A percentile compares a stretch with the other conserved stretches of the same genome.
Evolutionary conservation across 2,329 filamentous ascomycete species (phyloP).

Genomic region (Teratosphaeria gauchensis): DNA sequence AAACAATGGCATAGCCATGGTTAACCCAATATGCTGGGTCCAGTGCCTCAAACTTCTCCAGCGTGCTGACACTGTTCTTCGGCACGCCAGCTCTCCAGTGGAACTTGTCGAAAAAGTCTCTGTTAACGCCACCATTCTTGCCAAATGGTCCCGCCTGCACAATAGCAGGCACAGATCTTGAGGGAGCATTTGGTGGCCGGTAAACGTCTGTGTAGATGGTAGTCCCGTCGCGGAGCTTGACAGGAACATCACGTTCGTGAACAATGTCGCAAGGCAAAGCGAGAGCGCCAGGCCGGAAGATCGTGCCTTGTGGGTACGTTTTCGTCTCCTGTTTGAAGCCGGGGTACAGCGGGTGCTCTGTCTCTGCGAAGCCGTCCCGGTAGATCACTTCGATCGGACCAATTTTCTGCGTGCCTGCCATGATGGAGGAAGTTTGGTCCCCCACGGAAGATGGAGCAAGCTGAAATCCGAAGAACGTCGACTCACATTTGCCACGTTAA

Average conservation of each 20-base stretch:
- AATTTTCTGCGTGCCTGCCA: not conserved
- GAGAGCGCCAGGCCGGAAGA: not conserved
- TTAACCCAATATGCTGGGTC: conserved; percentile 30
- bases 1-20: conserved; percentile 27
- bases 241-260: not conserved
- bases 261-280: not conserved
- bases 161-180: not conserved
- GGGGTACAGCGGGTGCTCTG: not conserved
- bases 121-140: not conserved
- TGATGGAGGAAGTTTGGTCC: not conserved
- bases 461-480: not conserved
- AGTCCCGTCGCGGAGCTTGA: not conserved
- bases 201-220: not conserved
- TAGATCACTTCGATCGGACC: not conserved
- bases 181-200: not conserved
- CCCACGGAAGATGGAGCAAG: not conserved
- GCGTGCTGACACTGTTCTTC: conserved; percentile 7
- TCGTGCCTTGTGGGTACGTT: not conserved
- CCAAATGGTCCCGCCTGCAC: conserved; percentile 1
- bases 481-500: not conserved
- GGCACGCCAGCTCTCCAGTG: not conserved
- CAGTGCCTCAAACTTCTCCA: conserved; percentile 36
- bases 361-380: not conserved
- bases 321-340: not conserved
- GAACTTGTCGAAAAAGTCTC: not conserved